Evolutionary conservation across 2,329 filamentous ascomycete species (phyloP), one percentile per base, ranked within the genome.

Genomic region (Clonostachys byssicola): DNA sequence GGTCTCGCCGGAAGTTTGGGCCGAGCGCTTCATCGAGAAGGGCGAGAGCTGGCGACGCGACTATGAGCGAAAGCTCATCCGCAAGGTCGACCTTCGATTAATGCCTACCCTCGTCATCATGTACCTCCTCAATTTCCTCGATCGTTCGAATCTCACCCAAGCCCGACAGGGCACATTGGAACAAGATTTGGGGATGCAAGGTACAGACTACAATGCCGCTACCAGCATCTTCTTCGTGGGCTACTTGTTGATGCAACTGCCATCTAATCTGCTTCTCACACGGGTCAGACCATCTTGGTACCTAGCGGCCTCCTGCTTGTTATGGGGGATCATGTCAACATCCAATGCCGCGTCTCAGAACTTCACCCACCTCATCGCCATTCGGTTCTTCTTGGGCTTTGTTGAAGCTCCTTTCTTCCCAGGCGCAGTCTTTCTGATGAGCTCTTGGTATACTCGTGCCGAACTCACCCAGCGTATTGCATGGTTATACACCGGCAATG

Each of bases 141-240:
- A 80, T 54, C 67, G 74, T 4, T 60, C 67, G 49, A 81, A 81
- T 51, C 63, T 81, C 0, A 73, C 76, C 0, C 77, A 81, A 55
- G 78, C 77, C 0, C 68, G 78, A 5, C 68, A 80, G 34, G 77
- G 75, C 1, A 70, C 71, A 0, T 63, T 83, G 0, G 78, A 83
- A 48, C 48, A 64, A 18, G 79, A 83, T 47, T 62, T 83, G 0
- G 61, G 60, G 2, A 78, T 83, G 73, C 64, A 57, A 6, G 77
- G 77, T 8, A 81, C 75, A 3, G 75, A 83, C 43, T 82, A 78
- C 55, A 81, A 81, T 52, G 60, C 80, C 5, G 71, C 84, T 0
- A 71, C 86, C 1, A 81, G 79, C 1, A 62, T 81, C 44, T 86
- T 86, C 60, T 82, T 81, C 50, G 77, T 81, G 2, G 74, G 80